Conservation (phyloP, 2,329 filamentous ascomycete genomes). For the Trichoderma sp. region DNA sequence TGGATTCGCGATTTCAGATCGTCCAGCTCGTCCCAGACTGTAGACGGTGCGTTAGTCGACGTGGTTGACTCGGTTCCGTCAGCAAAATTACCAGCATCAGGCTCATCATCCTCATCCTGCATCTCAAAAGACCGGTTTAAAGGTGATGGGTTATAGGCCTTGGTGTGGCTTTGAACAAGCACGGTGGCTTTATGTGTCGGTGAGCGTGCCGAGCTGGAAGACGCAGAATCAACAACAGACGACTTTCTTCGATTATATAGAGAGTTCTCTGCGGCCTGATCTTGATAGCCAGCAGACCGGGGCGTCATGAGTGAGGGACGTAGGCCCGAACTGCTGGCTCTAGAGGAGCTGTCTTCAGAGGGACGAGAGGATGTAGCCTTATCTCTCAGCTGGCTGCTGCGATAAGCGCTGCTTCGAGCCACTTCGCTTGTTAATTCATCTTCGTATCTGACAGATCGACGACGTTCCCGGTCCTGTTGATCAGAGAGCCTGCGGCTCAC, state of each 20-base stretch:
- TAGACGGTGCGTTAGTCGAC: constrained; percentile 87
- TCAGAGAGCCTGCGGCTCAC: constrained; percentile 60
- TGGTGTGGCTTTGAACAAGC: constrained; percentile 35
- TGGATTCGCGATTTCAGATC: constrained; percentile 93
- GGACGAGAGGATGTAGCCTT: constrained; percentile 46
- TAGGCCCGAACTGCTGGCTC: constrained; percentile 39
- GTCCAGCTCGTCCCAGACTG: constrained; percentile 96
- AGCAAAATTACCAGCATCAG: constrained; percentile 46
- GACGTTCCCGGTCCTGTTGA: constrained; percentile 52
- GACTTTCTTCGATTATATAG: constrained; percentile 44
- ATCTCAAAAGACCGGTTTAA: constrained; percentile 52
- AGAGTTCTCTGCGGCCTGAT: constrained; percentile 41
- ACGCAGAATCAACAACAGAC: constrained; percentile 54
- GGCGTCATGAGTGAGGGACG: constrained; percentile 55
- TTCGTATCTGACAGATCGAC: constrained; percentile 42
- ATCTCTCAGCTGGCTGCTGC: constrained; percentile 43
- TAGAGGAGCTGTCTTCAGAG: constrained; percentile 44
- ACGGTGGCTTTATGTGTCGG: constrained; percentile 48
- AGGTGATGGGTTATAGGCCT: constrained; percentile 62
- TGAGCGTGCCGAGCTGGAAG: constrained; percentile 46
- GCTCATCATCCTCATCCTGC: constrained; percentile 35
- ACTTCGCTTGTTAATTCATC: constrained; percentile 50
- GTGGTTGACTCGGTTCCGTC: constrained; percentile 84
- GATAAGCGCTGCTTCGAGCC: constrained; percentile 51
- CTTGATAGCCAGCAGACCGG: constrained; percentile 53